Base-by-base conservation (phyloP, 768 basidiomycete species). In the Heimioporus sp. region DNA sequence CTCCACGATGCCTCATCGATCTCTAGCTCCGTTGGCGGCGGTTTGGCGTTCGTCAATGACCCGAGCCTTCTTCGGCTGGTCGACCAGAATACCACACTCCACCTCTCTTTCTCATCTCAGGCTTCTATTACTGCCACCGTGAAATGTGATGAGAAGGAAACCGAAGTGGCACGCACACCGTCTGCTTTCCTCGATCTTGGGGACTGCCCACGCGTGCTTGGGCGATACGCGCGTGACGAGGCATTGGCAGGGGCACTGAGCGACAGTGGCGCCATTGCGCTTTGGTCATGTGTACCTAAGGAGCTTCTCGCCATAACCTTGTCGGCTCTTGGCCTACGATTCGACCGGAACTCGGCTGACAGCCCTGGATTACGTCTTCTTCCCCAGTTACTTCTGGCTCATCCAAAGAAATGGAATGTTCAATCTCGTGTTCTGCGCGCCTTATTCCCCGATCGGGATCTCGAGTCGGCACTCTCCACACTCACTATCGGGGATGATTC, bases 381-480 rank as follows among this genome's bases (percentile, higher is more conserved):
- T 44, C 70, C 65, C 4, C 69, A 64, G 37, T n/a, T 72, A 7
- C 57, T 70, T 47, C 56, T 71, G 6, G 56, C 55, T 32, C 60
- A 61, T 37, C 67, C 68, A 38, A 34, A 43, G 12, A 60, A 55
- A 55, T 59, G 65, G 65, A 52, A 43, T 19, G 5, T 58, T n/a
- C 63, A 42, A 19, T 40, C 39, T 44, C 52, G n/a, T 12, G 41
- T 65, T 12, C 43, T 64, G 30, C 53, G 49, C 5, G 15, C 52
- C 24, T 43, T 64, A n/a, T 61, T 65, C 45, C 59, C 62, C 4
- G 50, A 59, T 38, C 52, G 35, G 13, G 55, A 54, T 45, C 54
- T 60, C 28, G 54, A 61, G 35, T 35, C 44, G 1, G 21, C 82
- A 83, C 57, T 80, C 83, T 63, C 73, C 83, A 40, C 70, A 75